Evolutionary conservation across 768 basidiomycete genomes (phyloP), one percentile per base, ranked within the genome.

Genomic region (Phylloporus arenicola): DNA sequence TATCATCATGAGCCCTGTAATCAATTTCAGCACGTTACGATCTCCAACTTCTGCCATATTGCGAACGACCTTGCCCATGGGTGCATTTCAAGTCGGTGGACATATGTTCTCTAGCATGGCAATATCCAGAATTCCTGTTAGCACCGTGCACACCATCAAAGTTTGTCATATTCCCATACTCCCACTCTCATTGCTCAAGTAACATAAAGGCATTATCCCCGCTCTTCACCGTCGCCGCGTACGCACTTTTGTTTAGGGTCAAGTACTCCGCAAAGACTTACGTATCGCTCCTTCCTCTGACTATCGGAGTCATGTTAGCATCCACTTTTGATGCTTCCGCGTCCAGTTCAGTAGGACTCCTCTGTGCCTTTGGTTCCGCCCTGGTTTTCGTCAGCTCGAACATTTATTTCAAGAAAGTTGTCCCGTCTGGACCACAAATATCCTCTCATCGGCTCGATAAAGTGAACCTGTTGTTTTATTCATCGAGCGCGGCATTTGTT

Each of bases 91-190:
- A 70, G 94, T 99, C 30, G 92, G 86, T 7, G 96, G 96, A 1
- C 96, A 99, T 66, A 92, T 99, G 62, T 97, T 96, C 67, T 93
- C 93, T 16, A 95, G 92, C 59, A 86, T 99, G 72, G 96, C 96
- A 11, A 99, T 97, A 47, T 92, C 93, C 43, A 78, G 92, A 45
- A 95, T 97, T 53, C 92, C 89, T 3, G 96, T 99, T 52, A 92
- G 89, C 72, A 99, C 96, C 0, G 93, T 97, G 13, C 96, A 99
- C 68, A 98, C 95, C 42, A 97, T 98, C 71, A 99, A 99, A 84
- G 95, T 95, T 77, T 43, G 42, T 43, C 34, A 11, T 10, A 48
- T 27, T 34, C 30, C 45, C 25, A 14, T 35, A 27, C 43, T 48
- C 16, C 48, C 11, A 7, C 48, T 17, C 33, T 43, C 27, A 37